These are phyloP conservation scores for Cladorrhinum sp. DNA, from an alignment of 2,329 filamentous ascomycete genomes.

Conservation along the genomic window DNA sequence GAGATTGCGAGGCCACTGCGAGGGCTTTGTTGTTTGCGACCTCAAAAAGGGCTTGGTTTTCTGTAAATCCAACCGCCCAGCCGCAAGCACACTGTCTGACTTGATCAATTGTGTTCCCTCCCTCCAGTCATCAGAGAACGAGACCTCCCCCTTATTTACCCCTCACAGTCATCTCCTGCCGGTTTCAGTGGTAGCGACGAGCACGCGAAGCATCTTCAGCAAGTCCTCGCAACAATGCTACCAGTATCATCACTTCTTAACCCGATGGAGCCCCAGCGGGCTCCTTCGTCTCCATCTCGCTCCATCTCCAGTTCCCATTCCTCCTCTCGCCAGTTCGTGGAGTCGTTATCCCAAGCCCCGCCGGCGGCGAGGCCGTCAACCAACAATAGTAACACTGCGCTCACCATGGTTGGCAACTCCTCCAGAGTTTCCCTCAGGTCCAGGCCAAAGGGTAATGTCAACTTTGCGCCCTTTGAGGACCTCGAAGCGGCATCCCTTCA, in stretches of 20 bases:
- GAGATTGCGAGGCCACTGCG: conserved; percentile 33
- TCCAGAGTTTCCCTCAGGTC: conserved; percentile 58
- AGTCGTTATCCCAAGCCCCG: background rate
- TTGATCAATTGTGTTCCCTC: conserved; percentile 25
- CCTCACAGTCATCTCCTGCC: conserved; percentile 33
- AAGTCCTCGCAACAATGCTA: conserved; percentile 47
- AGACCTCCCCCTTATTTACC: conserved; percentile 21
- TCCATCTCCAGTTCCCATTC: conserved; percentile 38
- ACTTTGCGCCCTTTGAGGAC: conserved; percentile 59
- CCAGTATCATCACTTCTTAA: conserved; percentile 66
- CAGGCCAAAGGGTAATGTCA: conserved; percentile 36
- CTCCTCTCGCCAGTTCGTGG: conserved; percentile 26
- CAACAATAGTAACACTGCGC: conserved; percentile 34
- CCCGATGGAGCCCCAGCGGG: conserved; percentile 43
- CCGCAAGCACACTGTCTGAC: conserved; percentile 27
- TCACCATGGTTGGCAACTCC: conserved; percentile 63
- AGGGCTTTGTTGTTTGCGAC: conserved; percentile 39
- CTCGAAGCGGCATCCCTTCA: conserved; percentile 54
- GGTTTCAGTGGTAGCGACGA: conserved; percentile 32
- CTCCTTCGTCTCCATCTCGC: conserved; percentile 38
- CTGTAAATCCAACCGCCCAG: conserved; percentile 13
- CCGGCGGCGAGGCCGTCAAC: conserved; percentile 29
- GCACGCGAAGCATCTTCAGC: conserved; percentile 41
- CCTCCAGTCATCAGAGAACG: conserved; percentile 22
- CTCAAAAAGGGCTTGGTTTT: conserved; percentile 36